Conservation (phyloP, 352 stramenopile species). For the Elongisporangium undulatum region DNA sequence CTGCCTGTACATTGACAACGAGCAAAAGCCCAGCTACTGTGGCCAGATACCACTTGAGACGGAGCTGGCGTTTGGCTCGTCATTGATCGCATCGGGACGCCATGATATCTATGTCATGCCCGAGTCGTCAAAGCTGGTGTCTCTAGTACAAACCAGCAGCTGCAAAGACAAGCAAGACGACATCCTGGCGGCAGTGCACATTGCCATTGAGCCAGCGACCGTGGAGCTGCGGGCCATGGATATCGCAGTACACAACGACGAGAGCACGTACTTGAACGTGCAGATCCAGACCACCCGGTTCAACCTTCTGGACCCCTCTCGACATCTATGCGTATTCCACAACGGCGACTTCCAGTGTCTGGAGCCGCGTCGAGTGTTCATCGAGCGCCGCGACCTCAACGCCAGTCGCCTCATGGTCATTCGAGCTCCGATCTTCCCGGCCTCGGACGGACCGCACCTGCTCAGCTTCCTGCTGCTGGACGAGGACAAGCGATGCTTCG, state of each 20-base stretch:
- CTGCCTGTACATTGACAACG: constrained; percentile 33
- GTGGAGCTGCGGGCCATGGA: constrained; percentile 21
- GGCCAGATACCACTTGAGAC: background rate
- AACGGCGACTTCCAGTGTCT: constrained; percentile 46
- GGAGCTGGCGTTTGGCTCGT: background rate
- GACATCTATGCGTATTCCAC: constrained; percentile 38
- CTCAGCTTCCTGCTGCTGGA: constrained; percentile 41
- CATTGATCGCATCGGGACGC: background rate
- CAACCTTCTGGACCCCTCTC: constrained; percentile 25
- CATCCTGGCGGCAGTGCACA: constrained; percentile 30
- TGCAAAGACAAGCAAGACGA: constrained; percentile 3
- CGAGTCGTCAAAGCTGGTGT: background rate
- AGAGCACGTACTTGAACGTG: constrained; percentile 14
- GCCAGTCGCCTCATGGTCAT: constrained; percentile 26
- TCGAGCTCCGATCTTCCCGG: constrained; percentile 25
- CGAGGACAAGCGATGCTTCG: constrained; percentile 36
- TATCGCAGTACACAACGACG: background rate
- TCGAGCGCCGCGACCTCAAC: constrained; percentile 16
- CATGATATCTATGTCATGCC: background rate
- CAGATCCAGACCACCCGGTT: constrained; percentile 38
- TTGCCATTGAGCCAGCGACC: constrained; percentile 33
- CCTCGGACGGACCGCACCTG: constrained; percentile 17
- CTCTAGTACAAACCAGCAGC: background rate
- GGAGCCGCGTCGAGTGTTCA: constrained; percentile 12
- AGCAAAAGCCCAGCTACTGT: constrained; percentile 5